phyloP scores from a whole-genome alignment of 352 stramenopile species.

The Phytophthora parvispora region DNA sequence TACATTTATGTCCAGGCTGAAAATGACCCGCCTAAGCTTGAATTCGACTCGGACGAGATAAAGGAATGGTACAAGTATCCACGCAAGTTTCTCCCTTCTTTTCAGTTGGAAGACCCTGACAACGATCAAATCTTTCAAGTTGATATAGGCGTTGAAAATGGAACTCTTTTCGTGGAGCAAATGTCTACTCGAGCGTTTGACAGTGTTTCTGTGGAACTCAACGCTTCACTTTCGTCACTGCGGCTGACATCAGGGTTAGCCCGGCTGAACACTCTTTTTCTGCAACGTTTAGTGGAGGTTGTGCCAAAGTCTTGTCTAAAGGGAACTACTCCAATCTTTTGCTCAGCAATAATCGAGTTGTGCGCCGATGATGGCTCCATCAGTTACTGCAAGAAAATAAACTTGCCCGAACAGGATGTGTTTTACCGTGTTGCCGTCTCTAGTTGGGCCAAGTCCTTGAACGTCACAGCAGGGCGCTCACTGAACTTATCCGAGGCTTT shows the following conservation, averaged over 20 bases:
- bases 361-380: slow-evolving; percentile 39
- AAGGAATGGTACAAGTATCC: slow-evolving; percentile 38
- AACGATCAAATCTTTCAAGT: slow-evolving; percentile 41
- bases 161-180: slow-evolving; percentile 27
- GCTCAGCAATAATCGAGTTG: slow-evolving; percentile 20
- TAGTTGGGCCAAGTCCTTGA: slow-evolving; percentile 11
- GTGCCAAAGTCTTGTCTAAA: slow-evolving; percentile 6
- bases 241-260: slow-evolving; percentile 28
- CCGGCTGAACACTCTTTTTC: slow-evolving; percentile 42
- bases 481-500: slow-evolving; percentile 35
- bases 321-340: background rate
- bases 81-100: slow-evolving; percentile 38
- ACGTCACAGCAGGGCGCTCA: slow-evolving; percentile 1
- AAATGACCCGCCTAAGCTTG: slow-evolving; percentile 35
- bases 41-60: slow-evolving; percentile 18
- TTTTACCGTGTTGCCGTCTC: slow-evolving; percentile 20
- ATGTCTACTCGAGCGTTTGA: slow-evolving; percentile 32
- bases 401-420: slow-evolving; percentile 21
- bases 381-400: slow-evolving; percentile 29
- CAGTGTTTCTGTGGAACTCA: slow-evolving; percentile 30
- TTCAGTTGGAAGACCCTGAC: slow-evolving; percentile 49
- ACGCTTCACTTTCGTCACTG: slow-evolving; percentile 6
- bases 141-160: slow-evolving; percentile 36
- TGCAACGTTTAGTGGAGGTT: slow-evolving; percentile 37
- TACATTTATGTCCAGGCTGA: slow-evolving; percentile 49